phyloP scores from a whole-genome alignment of 306 rosid genomes.

The Purshia tridentata region DNA sequence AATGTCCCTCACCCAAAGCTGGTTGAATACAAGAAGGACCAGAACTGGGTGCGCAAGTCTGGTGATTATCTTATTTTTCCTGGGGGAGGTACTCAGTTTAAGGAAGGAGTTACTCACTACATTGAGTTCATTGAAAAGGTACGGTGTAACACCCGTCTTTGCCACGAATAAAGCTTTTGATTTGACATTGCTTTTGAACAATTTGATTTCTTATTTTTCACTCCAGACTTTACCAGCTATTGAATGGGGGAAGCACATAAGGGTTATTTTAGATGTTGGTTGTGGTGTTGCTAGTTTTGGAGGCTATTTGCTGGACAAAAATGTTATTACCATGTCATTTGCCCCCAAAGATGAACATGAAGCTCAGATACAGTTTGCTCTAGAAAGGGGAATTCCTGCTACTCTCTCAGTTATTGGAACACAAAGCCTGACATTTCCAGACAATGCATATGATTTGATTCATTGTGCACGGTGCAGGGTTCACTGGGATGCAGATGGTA shows the following conservation, averaged over 20 bases:
- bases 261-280: slow-evolving; percentile 91
- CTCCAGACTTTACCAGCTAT: slow-evolving; percentile 53
- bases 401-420: slow-evolving; percentile 95
- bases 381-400: slow-evolving; percentile 98
- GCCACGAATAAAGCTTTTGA: neutral
- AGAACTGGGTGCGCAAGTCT: slow-evolving; percentile 79
- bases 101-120: slow-evolving; percentile 79
- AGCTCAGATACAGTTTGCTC: slow-evolving; percentile 97
- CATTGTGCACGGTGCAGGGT: slow-evolving; percentile 99
- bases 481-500: slow-evolving; percentile 99
- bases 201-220: slow-evolving; percentile 14
- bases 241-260: slow-evolving; percentile 72
- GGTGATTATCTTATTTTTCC: slow-evolving; percentile 79
- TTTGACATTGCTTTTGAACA: neutral
- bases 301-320: slow-evolving; percentile 72
- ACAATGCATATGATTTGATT: slow-evolving; percentile 75
- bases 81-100: slow-evolving; percentile 98
- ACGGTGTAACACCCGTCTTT: neutral
- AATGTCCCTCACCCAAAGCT: slow-evolving; percentile 92
- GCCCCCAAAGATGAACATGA: slow-evolving; percentile 99
- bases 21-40: slow-evolving; percentile 94
- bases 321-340: slow-evolving; percentile 88
- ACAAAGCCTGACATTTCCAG: slow-evolving; percentile 70
- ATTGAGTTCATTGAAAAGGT: slow-evolving; percentile 66
- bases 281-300: slow-evolving; percentile 99